Conservation (phyloP, 164 flowering plant genomes). For the Vitis riparia region DNA sequence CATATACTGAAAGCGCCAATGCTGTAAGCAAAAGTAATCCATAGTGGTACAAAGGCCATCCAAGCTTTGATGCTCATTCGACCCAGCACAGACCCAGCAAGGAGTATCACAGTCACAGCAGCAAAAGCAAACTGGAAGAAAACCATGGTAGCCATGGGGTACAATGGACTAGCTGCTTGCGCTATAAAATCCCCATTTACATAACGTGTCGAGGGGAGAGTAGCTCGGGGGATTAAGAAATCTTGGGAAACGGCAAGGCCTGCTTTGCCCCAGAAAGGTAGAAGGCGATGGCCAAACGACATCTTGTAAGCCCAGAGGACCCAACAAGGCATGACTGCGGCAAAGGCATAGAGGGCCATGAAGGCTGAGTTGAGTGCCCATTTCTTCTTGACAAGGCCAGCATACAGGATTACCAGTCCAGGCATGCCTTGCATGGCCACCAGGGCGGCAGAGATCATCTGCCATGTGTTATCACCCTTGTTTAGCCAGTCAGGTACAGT, state of each 20-base stretch:
- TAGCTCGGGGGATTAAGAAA: conserved; percentile 33
- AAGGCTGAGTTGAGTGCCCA: conserved; percentile 57
- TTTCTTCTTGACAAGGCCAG: conserved; percentile 55
- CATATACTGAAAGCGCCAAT: conserved; percentile 33
- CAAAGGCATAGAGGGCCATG: conserved; percentile 64
- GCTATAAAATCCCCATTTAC: no score
- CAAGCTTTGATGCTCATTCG: conserved; percentile 38
- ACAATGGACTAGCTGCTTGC: conserved; percentile 7
- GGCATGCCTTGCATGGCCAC: conserved; percentile 34
- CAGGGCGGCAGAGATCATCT: conserved; percentile 26
- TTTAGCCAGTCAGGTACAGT: conserved; percentile 26
- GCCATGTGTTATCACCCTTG: conserved; percentile 39
- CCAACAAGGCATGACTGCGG: conserved; percentile 57
- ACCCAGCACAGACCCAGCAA: conserved; percentile 31
- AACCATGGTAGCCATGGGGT: conserved; percentile 30
- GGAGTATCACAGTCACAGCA: conserved; percentile 27
- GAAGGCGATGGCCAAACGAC: conserved; percentile 47
- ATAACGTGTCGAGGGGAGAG: conserved; percentile 25
- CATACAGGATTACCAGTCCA: conserved; percentile 45
- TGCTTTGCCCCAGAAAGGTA: conserved; percentile 53
- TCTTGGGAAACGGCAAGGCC: conserved; percentile 41
- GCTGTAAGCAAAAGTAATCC: conserved; percentile 33
- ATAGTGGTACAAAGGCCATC: conserved; percentile 35
- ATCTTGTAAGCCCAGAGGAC: conserved; percentile 44
- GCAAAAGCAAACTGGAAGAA: conserved; percentile 33